Evolutionary conservation across 2,329 filamentous ascomycete genomes (phyloP).

Genomic region (Alternaria sp.): DNA sequence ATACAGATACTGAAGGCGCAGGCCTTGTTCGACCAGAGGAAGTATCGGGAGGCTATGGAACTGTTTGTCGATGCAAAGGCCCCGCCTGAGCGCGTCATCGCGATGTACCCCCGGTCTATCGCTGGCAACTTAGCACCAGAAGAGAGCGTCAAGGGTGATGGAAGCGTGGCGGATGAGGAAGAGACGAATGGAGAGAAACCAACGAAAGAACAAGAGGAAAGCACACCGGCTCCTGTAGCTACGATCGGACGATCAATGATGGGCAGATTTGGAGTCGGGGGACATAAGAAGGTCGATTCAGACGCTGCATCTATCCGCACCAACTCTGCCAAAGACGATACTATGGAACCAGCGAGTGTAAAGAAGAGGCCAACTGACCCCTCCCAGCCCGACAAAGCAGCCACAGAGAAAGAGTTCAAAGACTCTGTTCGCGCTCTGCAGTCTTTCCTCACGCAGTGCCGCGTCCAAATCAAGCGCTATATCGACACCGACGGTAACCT

Average conservation of each 20-base stretch:
- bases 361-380: conserved; percentile 56
- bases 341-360: conserved; percentile 63
- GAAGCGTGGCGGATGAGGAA: conserved; percentile 44
- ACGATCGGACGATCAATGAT: conserved; percentile 52
- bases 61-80: conserved; percentile 90
- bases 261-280: conserved; percentile 55
- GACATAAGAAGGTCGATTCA: conserved; percentile 54
- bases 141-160: conserved; percentile 57
- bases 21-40: conserved; percentile 78
- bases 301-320: conserved; percentile 63
- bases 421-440: conserved; percentile 82
- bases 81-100: conserved; percentile 85
- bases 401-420: conserved; percentile 81
- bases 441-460: conserved; percentile 85
- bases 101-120: conserved; percentile 81
- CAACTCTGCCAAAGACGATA: conserved; percentile 62
- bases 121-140: conserved; percentile 78
- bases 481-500: conserved; percentile 65
- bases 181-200: conserved; percentile 33
- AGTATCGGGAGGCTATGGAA: conserved; percentile 85
- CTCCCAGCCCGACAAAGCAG: conserved; percentile 55
- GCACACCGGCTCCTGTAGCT: conserved; percentile 30
- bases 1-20: conserved; percentile 94
- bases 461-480: conserved; percentile 67
- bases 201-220: conserved; percentile 27